phyloP scores from a whole-genome alignment of 768 basidiomycete species.

The Tremella yokohamensis region DNA sequence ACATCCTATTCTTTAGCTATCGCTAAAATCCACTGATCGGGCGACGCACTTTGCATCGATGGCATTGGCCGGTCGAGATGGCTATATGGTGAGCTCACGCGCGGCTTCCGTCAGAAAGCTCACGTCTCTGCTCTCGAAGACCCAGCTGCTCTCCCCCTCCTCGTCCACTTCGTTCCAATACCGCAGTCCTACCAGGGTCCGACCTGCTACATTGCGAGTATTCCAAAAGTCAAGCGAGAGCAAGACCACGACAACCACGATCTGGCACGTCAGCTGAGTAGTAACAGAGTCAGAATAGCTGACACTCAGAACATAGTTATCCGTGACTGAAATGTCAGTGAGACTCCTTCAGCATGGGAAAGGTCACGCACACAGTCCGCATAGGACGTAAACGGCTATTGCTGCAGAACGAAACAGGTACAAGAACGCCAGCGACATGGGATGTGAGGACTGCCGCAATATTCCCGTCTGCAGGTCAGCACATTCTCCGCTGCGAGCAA shows the following conservation, averaged over 20 bases:
- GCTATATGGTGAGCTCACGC: conserved; percentile 56
- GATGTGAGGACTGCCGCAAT: conserved; percentile 50
- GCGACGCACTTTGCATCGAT: conserved; percentile 72
- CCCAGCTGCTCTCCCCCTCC: conserved; percentile 94
- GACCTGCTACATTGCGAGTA: conserved; percentile 90
- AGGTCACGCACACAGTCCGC: conserved; percentile 58
- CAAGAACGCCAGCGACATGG: conserved; percentile 77
- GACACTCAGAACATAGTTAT: conserved; percentile 89
- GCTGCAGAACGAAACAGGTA: conserved; percentile 84
- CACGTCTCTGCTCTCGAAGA: conserved; percentile 95
- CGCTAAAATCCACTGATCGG: background rate
- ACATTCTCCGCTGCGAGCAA: background rate
- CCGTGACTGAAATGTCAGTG: conserved; percentile 57
- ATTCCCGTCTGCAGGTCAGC: conserved; percentile 32
- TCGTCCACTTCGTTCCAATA: conserved; percentile 99
- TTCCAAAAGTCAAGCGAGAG: conserved; percentile 99
- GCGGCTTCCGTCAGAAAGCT: conserved; percentile 43
- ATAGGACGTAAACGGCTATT: conserved; percentile 88
- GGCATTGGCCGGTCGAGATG: conserved; percentile 80
- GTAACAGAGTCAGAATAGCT: conserved; percentile 44
- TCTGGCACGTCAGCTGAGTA: conserved; percentile 54
- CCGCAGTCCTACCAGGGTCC: conserved; percentile 86
- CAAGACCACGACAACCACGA: conserved; percentile 85
- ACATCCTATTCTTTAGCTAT: conserved; percentile 63
- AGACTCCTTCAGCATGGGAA: background rate